Evolutionary conservation across 139 green algal genomes (phyloP), one percentile per base, ranked within the genome.

Genomic region (Nannochloris sp.): DNA sequence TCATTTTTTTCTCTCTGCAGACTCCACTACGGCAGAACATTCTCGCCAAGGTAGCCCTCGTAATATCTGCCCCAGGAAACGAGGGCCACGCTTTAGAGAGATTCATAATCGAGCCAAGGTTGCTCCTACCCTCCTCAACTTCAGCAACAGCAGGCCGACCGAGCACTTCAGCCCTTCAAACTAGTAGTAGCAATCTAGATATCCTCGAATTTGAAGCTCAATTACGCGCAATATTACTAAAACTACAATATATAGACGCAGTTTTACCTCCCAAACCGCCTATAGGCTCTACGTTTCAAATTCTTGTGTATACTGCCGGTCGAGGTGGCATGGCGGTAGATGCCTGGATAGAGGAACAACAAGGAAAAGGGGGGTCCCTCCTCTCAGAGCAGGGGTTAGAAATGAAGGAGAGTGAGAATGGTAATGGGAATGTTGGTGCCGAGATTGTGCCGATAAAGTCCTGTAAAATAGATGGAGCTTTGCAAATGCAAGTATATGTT

Each of bases 161-260:
- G n/a, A n/a, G n/a, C 60, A 27, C 19, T 25, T 46, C 29, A n/a
- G 38, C 37, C 27, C n/a, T n/a, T 65, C 56, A 9, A 42, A 37
- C 23, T 7, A 61, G 15, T 10, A 23, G 8, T 35, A 42, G 24
- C n/a, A 55, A 36, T 45, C 24, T 74, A 6, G 68, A 77, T 42
- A 15, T 65, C 2, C 39, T 57, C 4, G 67, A 75, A 4, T 37
- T 83, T 0, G 63, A 83, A 51, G 42, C 48, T 3, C 39, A 61
- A 14, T 65, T 83, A 19, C 36, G 68, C 0, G 39, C 58, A 42
- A 61, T 47, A 19, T 42, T 83, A 39, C 64, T 83, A 10, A 80
- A 80, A 59, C 64, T 81, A 55, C 76, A 83, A 61, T 81, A 70
- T 64, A 37, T 44, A 12, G 64, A 81, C 51, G 63, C 76, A 4